Evolutionary conservation across 805 yeast species (phyloP), one percentile per base, ranked within the genome.

Genomic region (Candida parachauliodes): DNA sequence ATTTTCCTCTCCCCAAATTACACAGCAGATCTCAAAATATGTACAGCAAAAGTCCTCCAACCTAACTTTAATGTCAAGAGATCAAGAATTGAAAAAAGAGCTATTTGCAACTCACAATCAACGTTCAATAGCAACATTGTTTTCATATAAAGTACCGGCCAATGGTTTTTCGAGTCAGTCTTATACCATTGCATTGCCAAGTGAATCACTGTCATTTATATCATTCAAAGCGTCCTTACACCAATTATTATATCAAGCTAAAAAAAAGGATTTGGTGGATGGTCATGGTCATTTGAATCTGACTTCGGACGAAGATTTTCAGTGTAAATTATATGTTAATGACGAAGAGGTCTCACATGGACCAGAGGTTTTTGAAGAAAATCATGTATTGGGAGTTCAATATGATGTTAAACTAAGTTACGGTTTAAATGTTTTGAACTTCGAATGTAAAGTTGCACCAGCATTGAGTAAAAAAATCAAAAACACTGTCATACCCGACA

Each of bases 371-470:
- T 48, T 46, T 20, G 68, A 61, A 39, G 53, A 52, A 17, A 39
- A 41, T 4, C 42, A 48, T 24, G 42, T 54, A 11, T 48, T 62
- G 27, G 56, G 48, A 3, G 47, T 62, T 16, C 58, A 50, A 29
- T 68, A 64, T 42, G 74, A 68, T 22, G 48, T 66, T 34, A 67
- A 64, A 45, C 55, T 68, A 43, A 57, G 57, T 38, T 57, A 60
- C 42, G 74, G 74, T 1, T 55, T 68, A 41, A 68, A 68, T 41
- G 52, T 64, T 8, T 49, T 68, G 25, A 55, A 46, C 19, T 68
- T 68, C 40, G 72, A 66, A 46, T 62, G 68, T 48, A 60, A 67
- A 37, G 63, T 67, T 16, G 62, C 70, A 4, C 74, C 74, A 3
- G 45, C 45, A 21, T 56, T 67, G 40, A 56, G 64, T 36, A 65